These are phyloP conservation scores for Dryadomyces sulphureus DNA, from an alignment of 2,329 filamentous ascomycete genomes.

Conservation along the genomic window DNA sequence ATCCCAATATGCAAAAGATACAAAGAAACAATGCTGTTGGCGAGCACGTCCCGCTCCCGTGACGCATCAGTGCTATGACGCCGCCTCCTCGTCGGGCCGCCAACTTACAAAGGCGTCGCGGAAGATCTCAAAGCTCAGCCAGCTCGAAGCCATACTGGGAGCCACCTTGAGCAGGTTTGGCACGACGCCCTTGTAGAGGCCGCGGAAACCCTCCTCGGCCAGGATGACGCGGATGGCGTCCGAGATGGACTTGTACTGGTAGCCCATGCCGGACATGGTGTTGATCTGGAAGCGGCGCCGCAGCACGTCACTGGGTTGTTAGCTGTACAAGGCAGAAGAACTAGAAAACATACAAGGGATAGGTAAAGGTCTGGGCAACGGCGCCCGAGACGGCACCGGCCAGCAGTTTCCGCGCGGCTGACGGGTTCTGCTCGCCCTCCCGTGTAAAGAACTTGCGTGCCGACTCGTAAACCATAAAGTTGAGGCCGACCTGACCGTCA, in stretches of 20 bases:
- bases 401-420: constrained; percentile 62
- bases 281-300: constrained; percentile 95
- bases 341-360: constrained; percentile 70
- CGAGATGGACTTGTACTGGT: constrained; percentile 76
- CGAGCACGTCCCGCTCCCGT: no score
- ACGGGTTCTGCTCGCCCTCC: constrained; percentile 75
- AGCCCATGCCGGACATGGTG: constrained; percentile 97
- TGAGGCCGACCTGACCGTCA: constrained; percentile 60
- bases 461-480: constrained; percentile 97
- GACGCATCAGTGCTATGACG: background rate
- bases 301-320: constrained; percentile 57
- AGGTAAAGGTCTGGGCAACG: constrained; percentile 93
- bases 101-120: constrained; percentile 67
- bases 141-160: constrained; percentile 96
- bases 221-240: constrained; percentile 76
- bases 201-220: constrained; percentile 65
- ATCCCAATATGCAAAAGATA: background rate
- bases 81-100: constrained; percentile 25
- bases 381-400: constrained; percentile 92
- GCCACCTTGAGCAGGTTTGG: constrained; percentile 95
- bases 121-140: constrained; percentile 92
- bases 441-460: constrained; percentile 72
- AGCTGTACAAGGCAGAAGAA: background rate
- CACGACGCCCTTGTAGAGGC: constrained; percentile 90
- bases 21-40: background rate